Evolutionary conservation across 176 grass and related monocot genomes (phyloP).

Genomic region (Stipa capillata): DNA sequence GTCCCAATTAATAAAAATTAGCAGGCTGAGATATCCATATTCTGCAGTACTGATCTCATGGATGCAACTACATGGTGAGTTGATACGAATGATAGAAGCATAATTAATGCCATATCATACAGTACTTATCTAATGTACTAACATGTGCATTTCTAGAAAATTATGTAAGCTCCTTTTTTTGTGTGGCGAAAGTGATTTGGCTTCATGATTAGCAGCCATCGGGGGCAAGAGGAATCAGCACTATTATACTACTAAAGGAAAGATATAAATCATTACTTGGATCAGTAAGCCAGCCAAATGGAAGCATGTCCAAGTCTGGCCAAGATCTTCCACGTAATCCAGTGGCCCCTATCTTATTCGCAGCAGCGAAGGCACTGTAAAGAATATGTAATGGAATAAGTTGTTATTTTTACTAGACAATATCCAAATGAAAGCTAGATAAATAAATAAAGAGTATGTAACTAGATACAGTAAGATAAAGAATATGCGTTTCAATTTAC

Average conservation of each 20-base stretch:
- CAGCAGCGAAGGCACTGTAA: slow-evolving; percentile 60
- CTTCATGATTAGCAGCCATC: not conserved
- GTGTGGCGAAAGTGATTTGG: not conserved
- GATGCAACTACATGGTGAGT: not conserved
- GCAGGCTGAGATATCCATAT: not conserved
- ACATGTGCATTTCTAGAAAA: not conserved
- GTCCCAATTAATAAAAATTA: not conserved
- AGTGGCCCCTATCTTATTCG: slow-evolving; percentile 58
- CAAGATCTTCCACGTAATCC: slow-evolving; percentile 80
- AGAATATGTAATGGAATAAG: slow-evolving; percentile 13
- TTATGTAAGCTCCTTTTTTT: not conserved
- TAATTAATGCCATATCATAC: not conserved
- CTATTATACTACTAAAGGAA: not conserved
- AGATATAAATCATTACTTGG: slow-evolving; percentile 32
- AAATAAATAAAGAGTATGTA: not conserved
- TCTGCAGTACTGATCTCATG: not conserved
- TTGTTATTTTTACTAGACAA: slow-evolving; percentile 7
- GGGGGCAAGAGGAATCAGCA: not conserved
- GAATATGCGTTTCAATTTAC: slow-evolving; percentile 28
- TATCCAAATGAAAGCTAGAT: slow-evolving; percentile 1
- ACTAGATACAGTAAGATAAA: slow-evolving; percentile 1
- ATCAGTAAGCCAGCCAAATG: slow-evolving; percentile 86
- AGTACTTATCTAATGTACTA: not conserved
- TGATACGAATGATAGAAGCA: not conserved
- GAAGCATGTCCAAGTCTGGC: slow-evolving; percentile 97